Base-by-base conservation (phyloP, 176 grass and related monocot genomes). In the Melocanna baccifera region DNA sequence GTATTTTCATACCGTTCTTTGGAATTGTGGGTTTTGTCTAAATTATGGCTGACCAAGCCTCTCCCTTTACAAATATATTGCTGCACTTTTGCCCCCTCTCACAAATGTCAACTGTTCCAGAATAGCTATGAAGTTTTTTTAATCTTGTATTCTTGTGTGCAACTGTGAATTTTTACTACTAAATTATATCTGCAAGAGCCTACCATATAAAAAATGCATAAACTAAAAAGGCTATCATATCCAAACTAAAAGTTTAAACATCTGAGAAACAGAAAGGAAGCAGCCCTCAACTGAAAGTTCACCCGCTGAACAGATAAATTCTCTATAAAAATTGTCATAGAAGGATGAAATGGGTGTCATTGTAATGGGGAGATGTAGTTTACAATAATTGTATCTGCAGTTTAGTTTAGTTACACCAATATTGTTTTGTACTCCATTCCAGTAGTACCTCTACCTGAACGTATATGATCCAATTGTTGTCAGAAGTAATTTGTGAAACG, bases 401-500 rank as follows among this genome's bases (percentile, higher is more conserved):
- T 63, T 76, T 78, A 58, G 11, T 73, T 76, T 72, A 58, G 61
- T 67, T 43, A 8, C 41, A 68, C 13, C 0, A 28, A 67, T 67
- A 25, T 26, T 78, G n/a, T 12, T 75, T 51, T 89, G 20, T 18
- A 47, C 15, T 76, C 19, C 3, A 16, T 80, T 88, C 7, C 28
- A 61, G 28, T 78, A 5, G 66, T 2, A n/a, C 6, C 64, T 89
- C 46, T 65, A 48, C 58, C 20, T 32, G 34, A 77, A 58, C 48
- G 1, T 25, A 58, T 56, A 46, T 64, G 25, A 69, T 76, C 69
- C n/a, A 75, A 40, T 75, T 78, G 14, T 29, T 43, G 20, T 79
- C 20, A 6, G n/a, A 63, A 84, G 46, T 50, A 45, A 55, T 61
- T 74, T 40, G 42, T 75, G 28, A 79, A 82, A 75, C 71, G 36